These are phyloP conservation scores for Phytophthora rubi DNA, from an alignment of 352 stramenopile species.

Conservation along the genomic window DNA sequence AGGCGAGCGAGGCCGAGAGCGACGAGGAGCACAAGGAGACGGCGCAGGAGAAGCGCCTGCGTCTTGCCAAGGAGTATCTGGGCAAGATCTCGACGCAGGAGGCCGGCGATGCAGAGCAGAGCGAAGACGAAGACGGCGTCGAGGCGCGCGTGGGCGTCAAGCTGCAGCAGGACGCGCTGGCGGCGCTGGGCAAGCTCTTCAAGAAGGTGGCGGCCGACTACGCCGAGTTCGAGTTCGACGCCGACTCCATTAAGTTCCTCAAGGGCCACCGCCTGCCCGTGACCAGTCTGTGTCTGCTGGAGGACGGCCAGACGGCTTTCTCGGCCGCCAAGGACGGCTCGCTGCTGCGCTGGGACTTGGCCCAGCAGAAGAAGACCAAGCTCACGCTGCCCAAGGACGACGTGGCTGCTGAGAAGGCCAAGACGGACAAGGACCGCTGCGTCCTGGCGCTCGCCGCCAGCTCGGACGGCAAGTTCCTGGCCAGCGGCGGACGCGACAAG, in stretches of 20 bases:
- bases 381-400: constrained; percentile 71
- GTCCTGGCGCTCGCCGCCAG: constrained; percentile 89
- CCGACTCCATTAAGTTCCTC: constrained; percentile 77
- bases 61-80: constrained; percentile 90
- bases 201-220: constrained; percentile 84
- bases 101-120: constrained; percentile 31
- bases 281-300: constrained; percentile 88
- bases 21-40: constrained; percentile 77
- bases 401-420: constrained; percentile 49
- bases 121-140: constrained; percentile 59
- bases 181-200: constrained; percentile 92
- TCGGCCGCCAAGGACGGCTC: constrained; percentile 94
- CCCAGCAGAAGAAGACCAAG: constrained; percentile 77
- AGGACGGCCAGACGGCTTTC: constrained; percentile 91
- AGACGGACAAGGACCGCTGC: constrained; percentile 79
- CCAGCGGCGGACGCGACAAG: constrained; percentile 91
- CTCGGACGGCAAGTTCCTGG: constrained; percentile 93
- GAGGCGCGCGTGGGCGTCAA: constrained; percentile 79
- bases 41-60: constrained; percentile 88
- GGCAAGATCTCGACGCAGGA: constrained; percentile 84
- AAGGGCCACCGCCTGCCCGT: constrained; percentile 82
- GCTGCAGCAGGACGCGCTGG: constrained; percentile 85
- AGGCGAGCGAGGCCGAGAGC: constrained; percentile 35
- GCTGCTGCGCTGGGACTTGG: constrained; percentile 90
- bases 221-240: constrained; percentile 84